Conservation (phyloP, 371 early-diverging fungal genomes). For the Globomyces sp. region DNA sequence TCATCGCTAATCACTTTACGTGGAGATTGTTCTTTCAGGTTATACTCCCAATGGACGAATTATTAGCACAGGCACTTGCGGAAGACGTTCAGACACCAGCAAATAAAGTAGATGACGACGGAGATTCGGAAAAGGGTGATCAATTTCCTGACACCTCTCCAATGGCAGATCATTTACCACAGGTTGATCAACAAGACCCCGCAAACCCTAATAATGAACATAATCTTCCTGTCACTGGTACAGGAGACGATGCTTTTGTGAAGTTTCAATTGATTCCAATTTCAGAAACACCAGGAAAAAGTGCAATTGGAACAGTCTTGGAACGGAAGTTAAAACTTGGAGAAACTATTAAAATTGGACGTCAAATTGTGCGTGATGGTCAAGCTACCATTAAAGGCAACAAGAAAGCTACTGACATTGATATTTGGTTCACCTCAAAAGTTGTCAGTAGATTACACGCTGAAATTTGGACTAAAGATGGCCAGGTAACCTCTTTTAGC, state of each 20-base stretch:
- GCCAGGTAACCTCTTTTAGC: constrained; percentile 34
- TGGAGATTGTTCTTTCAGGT: too few species aligned
- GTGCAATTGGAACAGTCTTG: constrained; percentile 34
- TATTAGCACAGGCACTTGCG: too few species aligned
- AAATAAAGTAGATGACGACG: too few species aligned
- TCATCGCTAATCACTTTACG: too few species aligned
- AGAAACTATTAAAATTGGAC: constrained; percentile 33
- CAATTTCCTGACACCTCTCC: too few species aligned
- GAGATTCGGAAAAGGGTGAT: too few species aligned
- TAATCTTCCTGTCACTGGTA: too few species aligned
- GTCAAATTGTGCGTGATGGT: constrained; percentile 48
- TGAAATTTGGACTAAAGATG: constrained; percentile 51
- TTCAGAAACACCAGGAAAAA: constrained; percentile 28
- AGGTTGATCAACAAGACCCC: too few species aligned
- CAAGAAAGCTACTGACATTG: constrained; percentile 28
- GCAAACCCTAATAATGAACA: too few species aligned
- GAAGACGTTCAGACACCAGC: too few species aligned
- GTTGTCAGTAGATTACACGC: constrained; percentile 48
- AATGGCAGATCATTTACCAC: too few species aligned
- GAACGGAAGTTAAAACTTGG: constrained; percentile 44
- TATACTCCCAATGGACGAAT: too few species aligned
- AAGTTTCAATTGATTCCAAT: constrained; percentile 44
- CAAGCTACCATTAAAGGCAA: constrained; percentile 27
- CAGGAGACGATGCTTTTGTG: background rate
- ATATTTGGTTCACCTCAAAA: constrained; percentile 51